A percentile compares a stretch with the other conserved stretches of the same genome.
Evolutionary conservation across 2,329 filamentous ascomycete species (phyloP).

Genomic region (Fusarium sp.): DNA sequence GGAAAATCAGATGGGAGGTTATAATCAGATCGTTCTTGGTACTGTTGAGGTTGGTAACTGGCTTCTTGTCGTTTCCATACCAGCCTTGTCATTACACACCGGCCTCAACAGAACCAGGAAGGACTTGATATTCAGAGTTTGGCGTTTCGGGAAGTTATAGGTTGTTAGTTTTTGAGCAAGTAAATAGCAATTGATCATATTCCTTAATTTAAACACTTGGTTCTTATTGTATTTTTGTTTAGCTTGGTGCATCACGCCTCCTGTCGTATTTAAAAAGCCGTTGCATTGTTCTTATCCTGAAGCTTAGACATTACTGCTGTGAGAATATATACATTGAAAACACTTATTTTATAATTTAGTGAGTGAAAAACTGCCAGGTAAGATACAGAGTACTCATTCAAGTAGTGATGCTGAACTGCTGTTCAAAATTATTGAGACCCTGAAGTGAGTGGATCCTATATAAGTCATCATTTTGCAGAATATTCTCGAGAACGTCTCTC

Average conservation of each 20-base stretch:
- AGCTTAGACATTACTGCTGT: too few relatives aligned
- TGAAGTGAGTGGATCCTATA: neutral
- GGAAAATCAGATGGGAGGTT: neutral
- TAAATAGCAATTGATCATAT: slow-evolving; percentile 17
- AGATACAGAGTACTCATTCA: neutral
- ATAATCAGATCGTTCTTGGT: neutral
- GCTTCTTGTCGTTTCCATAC: neutral
- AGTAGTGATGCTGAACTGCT: too few relatives aligned
- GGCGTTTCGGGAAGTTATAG: slow-evolving; percentile 29
- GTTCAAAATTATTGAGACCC: neutral
- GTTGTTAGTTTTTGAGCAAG: slow-evolving; percentile 17
- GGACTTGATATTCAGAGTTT: neutral
- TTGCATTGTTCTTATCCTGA: too few relatives aligned
- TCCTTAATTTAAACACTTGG: neutral
- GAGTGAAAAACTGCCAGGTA: neutral
- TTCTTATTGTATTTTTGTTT: too few relatives aligned
- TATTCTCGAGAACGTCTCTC: neutral
- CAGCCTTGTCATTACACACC: neutral
- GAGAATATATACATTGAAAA: too few relatives aligned
- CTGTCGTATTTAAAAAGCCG: too few relatives aligned
- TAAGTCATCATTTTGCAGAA: accelerated
- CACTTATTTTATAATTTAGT: too few relatives aligned
- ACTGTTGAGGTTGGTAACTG: slow-evolving; percentile 1
- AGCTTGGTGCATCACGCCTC: too few relatives aligned
- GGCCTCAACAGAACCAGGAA: slow-evolving; percentile 4